A percentile compares a stretch with the other conserved stretches of the same genome.
phyloP scores from a whole-genome alignment of 495 filamentous ascomycete genomes.

The Aspergillus conjunctus region DNA sequence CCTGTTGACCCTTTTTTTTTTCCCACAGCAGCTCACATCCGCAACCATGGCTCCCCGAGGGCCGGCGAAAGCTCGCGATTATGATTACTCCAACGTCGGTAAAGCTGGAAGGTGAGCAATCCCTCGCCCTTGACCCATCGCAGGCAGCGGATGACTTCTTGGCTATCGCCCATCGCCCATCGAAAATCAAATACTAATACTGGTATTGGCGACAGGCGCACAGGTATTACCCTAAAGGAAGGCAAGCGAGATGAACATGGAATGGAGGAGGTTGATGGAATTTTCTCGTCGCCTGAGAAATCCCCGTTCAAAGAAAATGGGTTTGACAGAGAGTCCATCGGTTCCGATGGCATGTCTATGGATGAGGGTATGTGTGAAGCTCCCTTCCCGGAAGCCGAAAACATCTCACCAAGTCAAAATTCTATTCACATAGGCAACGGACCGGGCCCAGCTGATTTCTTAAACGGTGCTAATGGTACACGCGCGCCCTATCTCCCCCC shows the following conservation, averaged over 20 bases:
- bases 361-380: conserved; percentile 43
- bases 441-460: conserved; percentile 47
- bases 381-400: neutral
- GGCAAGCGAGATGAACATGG: conserved; percentile 88
- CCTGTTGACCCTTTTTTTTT: conserved; percentile 1
- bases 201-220: conserved; percentile 58
- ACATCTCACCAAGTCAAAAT: neutral
- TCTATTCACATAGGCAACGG: conserved; percentile 36
- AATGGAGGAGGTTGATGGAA: conserved; percentile 77
- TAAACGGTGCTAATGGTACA: conserved; percentile 33
- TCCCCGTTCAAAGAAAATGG: conserved; percentile 48
- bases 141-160: neutral
- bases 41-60: conserved; percentile 50
- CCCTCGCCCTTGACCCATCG: neutral
- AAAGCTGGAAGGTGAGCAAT: conserved; percentile 61
- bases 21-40: conserved; percentile 18
- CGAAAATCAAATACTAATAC: neutral
- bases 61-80: conserved; percentile 54
- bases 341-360: conserved; percentile 53
- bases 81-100: conserved; percentile 65
- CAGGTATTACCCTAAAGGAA: conserved; percentile 80
- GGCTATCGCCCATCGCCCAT: neutral
- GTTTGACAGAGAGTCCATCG: conserved; percentile 36
- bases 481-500: conserved; percentile 38
- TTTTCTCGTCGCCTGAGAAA: conserved; percentile 88